These are phyloP conservation scores for Fusarium dlaminii DNA, from an alignment of 2,329 filamentous ascomycete species.

Conservation along the genomic window DNA sequence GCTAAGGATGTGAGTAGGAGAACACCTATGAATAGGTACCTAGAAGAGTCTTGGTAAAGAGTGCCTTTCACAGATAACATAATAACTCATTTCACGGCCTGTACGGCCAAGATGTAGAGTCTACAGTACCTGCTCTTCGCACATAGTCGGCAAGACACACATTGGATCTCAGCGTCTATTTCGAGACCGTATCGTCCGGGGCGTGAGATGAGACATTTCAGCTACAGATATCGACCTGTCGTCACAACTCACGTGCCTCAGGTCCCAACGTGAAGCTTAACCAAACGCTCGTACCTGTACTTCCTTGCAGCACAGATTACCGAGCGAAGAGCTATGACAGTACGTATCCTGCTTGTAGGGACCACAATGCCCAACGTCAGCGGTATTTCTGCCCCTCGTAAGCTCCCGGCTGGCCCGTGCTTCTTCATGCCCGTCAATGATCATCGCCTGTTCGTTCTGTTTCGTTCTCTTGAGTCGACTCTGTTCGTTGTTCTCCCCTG, in stretches of 20 bases:
- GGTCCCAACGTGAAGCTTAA: not conserved
- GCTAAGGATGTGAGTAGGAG: not conserved
- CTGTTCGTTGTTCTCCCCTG: conserved; percentile 5
- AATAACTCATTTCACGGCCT: not conserved
- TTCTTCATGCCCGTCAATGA: conserved; percentile 19
- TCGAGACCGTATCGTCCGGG: not conserved
- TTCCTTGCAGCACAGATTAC: conserved; percentile 10
- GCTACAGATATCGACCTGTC: not conserved
- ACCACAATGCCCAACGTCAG: conserved; percentile 35
- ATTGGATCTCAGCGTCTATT: not conserved
- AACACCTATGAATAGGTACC: not conserved
- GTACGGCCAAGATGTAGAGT: not conserved
- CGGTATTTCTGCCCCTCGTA: conserved; percentile 30
- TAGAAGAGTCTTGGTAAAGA: not conserved
- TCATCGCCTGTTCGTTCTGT: conserved; percentile 22
- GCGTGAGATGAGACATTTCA: conserved; percentile 27
- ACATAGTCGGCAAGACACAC: conserved; percentile 5
- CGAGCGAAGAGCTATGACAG: conserved; percentile 2
- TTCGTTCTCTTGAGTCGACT: conserved; percentile 9
- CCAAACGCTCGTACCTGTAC: conserved; percentile 19
- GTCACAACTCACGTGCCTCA: conserved; percentile 33
- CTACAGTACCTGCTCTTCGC: not conserved
- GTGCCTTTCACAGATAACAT: not conserved
- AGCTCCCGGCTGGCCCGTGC: conserved; percentile 40
- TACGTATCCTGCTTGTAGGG: conserved; percentile 12